phyloP scores from a whole-genome alignment of 1,284 basidiomycete genomes.

The Microbotryum silenes-acaulis region DNA sequence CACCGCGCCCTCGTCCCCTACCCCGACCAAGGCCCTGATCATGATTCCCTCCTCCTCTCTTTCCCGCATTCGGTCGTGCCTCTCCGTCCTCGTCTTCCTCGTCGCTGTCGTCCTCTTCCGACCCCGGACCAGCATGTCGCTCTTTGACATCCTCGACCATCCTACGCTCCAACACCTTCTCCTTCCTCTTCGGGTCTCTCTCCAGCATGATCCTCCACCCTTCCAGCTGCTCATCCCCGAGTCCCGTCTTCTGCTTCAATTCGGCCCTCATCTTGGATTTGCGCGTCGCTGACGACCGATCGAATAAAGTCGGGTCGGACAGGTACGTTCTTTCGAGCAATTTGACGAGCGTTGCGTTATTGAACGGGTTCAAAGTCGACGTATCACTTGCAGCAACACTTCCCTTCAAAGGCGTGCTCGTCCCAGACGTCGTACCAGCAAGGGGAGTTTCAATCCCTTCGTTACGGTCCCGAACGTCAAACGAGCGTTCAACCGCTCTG shows the following conservation, averaged over 20 bases:
- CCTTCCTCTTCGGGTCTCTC: slow-evolving; percentile 48
- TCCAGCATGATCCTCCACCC: slow-evolving; percentile 83
- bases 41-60: slow-evolving; percentile 11
- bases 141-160: slow-evolving; percentile 16
- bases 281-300: slow-evolving; percentile 62
- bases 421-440: too few relatives aligned
- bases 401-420: too few relatives aligned
- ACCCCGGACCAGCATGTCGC: neutral
- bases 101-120: too few relatives aligned
- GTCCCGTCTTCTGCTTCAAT: slow-evolving; percentile 59
- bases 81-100: too few relatives aligned
- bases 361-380: neutral
- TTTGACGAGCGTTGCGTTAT: neutral
- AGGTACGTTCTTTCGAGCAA: slow-evolving; percentile 68
- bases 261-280: slow-evolving; percentile 57
- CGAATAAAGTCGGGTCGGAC: slow-evolving; percentile 61
- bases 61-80: slow-evolving; percentile 1
- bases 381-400: neutral
- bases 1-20: neutral
- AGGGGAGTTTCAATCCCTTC: too few relatives aligned
- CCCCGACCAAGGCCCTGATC: too few relatives aligned
- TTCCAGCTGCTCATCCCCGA: slow-evolving; percentile 72
- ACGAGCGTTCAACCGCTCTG: neutral
- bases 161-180: slow-evolving; percentile 38
- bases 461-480: slow-evolving; percentile 21